Evolutionary conservation across 805 yeast species (phyloP), one percentile per base, ranked within the genome.

Genomic region (Nakazawaea ambrosiae): DNA sequence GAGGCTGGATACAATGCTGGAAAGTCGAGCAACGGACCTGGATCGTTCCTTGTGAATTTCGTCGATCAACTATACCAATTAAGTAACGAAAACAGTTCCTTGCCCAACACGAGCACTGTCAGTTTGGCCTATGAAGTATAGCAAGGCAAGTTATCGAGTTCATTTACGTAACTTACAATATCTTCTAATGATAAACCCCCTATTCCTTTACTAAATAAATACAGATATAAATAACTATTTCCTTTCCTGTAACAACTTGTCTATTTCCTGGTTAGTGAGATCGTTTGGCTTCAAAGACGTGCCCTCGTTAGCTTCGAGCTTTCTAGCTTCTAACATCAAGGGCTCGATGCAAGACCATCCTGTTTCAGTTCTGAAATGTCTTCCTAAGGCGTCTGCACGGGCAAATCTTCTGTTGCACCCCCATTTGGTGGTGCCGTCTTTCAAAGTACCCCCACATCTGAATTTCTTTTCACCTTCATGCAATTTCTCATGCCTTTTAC

Each of bases 391-490:
- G 54, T 83, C 92, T 2, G 84, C 78, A 29, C 92, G 63, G 4
- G 89, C 87, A 56, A 82, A 82, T 45, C 68, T 65, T 51, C 77
- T 74, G 12, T 82, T 80, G 54, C 90, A 81, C 3, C 89, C 90
- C 89, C 90, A 81, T 45, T 60, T 57, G 3, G 80, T 75, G 11
- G 49, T 52, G 1, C 79, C 78, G 47, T 78, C 80, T 24, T 66
- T 65, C 43, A 81, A 55, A 16, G 55, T 55, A 1, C 88, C 89
- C 40, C 71, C 70, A 52, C 92, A 83, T 39, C 68, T 72, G 56
- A 77, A 82, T 53, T 71, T 76, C 62, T 78, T 80, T 40, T 71
- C 76, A 5, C 89, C 89, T 16, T 78, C 71, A 49, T 83, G 92
- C n/a, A 83, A 60, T 15, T 73, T 65, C 51, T 83, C 89, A 54